A percentile compares a stretch with the other conserved stretches of the same genome.
These are phyloP conservation scores for Boletellus sp. DNA, from an alignment of 768 basidiomycete species.

Conservation along the genomic window DNA sequence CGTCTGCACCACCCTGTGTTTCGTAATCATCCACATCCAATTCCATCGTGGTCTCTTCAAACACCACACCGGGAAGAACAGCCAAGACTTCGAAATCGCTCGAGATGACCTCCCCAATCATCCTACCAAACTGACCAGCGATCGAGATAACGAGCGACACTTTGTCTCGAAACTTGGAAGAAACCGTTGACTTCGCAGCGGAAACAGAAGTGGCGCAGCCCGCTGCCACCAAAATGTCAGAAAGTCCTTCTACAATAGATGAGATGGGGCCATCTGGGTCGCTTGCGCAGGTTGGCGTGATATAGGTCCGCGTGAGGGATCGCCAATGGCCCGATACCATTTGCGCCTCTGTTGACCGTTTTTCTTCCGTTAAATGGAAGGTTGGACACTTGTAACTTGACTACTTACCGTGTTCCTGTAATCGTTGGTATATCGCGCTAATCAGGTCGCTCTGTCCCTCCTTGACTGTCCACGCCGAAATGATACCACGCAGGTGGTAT, in stretches of 20 bases:
- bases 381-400: background rate
- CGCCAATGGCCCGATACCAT: slow-evolving; percentile 11
- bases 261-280: background rate
- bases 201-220: slow-evolving; percentile 1
- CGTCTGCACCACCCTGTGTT: no score
- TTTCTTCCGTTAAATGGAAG: background rate
- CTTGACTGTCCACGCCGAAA: slow-evolving; percentile 14
- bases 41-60: slow-evolving; percentile 13
- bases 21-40: slow-evolving; percentile 2
- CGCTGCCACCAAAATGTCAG: slow-evolving; percentile 8
- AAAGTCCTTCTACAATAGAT: background rate
- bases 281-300: background rate
- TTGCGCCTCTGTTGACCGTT: slow-evolving; percentile 4
- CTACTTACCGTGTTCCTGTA: slow-evolving; percentile 6
- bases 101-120: slow-evolving; percentile 4
- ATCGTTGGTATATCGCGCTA: slow-evolving; percentile 3
- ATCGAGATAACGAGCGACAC: slow-evolving; percentile 3
- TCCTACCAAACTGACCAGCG: slow-evolving; percentile 4
- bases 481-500: background rate
- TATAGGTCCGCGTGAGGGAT: slow-evolving; percentile 8
- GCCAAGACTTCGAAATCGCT: slow-evolving; percentile 7
- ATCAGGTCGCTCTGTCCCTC: slow-evolving; percentile 1
- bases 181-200: background rate
- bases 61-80: background rate
- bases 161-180: slow-evolving; percentile 1